Base-by-base conservation (phyloP, 371 early-diverging fungal species). In the Circinella minor region DNA sequence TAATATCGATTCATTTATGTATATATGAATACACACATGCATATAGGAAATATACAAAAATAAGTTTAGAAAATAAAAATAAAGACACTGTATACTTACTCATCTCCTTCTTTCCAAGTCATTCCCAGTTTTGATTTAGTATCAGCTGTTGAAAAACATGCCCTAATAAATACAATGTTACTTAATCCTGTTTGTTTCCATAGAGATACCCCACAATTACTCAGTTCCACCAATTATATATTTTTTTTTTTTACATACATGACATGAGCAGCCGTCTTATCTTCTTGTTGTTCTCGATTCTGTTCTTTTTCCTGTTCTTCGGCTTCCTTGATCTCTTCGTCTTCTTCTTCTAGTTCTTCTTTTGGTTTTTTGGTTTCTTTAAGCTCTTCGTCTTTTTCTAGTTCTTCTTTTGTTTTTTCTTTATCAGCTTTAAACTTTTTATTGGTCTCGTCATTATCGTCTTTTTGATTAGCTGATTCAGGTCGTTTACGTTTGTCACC, bases 21-120 rank as follows among this genome's bases (percentile, higher is more conserved):
- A 15, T 47, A 47, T 3, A 47, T 47, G 3, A 47, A 47, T 47
- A 47, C 47, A 11, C 47, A 27, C 27, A 27, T 27, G 2, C 27
- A 27, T 27, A 27, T 27, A 27, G 27, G 27, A 27, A 27, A 27
- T 27, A 27, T 27, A 27, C 27, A 27, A 27, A 27, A 27, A 27
- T 27, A 27, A 27, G 27, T 27, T 27, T 27, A 2, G 27, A 27
- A 43, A 43, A 43, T 43, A 43, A 43, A 43, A 43, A 43, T 43
- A 43, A 43, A 11, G 9, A 9, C 43, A 54, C n/a, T 17, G 4
- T n/a, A 5, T 0, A 55, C 82, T 71, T 82, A 85, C 86, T 77
- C 72, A 51, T 80, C 72, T 4, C 85, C 86, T 57, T 81, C 78
- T 48, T 84, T 78, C 86, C 86, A 86, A 10, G 77, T 69, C 27